Base-by-base conservation (phyloP, 2,329 filamentous ascomycete genomes). In the Rutstroemia sp. region DNA sequence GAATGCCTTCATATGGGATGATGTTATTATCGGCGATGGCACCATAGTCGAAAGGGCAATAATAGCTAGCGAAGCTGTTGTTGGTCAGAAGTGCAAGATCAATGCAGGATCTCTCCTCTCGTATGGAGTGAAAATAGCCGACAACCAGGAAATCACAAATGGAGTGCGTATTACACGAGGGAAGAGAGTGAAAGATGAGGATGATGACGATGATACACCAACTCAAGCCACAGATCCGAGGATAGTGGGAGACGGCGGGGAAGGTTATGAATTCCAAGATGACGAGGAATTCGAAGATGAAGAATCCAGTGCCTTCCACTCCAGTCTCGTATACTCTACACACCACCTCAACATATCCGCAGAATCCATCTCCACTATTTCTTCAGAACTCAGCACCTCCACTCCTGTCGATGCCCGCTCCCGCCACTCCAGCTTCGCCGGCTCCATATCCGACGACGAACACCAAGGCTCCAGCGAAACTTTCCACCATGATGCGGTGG, bases 401-500 rank as follows among this genome's bases (percentile, higher is more conserved):
- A 67, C 63, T 44, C 42, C n/a, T 12, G 69, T 64, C 25, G 50
- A 38, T 27, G 23, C 37, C 12, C 77, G 82, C 58, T 85, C 83
- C 0, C 80, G 85, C 55, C 79, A 83, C 39, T 84, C 82, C 27
- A 89, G 86, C 47, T 89, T 92, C 67, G 80, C 86, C 42, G 91
- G 87, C 0, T 82, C 88, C 47, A 80, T 85, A 63, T 89, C 86
- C 0, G 82, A 84, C 16, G 79, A 82, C 52, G 75, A 73, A 51
- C 72, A 66, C 57, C 73, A 72, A 57, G 61, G 67, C 69, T 59
- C 70, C 51, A 75, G 78, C 21, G 78, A 80, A 57, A 78, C 84
- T 57, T 97, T 97, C 78, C 89, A 96, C 69, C 79, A 86, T 59
- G 92, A 96, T 67, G 92, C 92, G 25, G 88, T 92, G 3, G 79